These are phyloP conservation scores for Naganishia randhawae DNA, from an alignment of 768 basidiomycete species.

Conservation along the genomic window DNA sequence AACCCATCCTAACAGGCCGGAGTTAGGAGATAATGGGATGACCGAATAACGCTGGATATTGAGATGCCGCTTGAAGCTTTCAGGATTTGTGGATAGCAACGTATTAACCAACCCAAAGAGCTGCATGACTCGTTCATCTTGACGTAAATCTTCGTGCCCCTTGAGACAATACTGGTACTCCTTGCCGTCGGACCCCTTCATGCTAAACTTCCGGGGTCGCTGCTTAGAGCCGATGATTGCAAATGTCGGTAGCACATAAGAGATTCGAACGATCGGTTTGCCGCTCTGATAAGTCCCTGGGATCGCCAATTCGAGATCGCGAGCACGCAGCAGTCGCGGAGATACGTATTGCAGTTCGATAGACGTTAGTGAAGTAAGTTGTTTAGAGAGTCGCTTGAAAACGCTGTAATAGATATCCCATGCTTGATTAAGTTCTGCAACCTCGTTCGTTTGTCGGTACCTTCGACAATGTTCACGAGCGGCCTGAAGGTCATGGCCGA, in stretches of 20 bases:
- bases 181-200: slow-evolving; percentile 84
- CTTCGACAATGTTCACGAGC: slow-evolving; percentile 85
- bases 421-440: slow-evolving; percentile 85
- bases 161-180: slow-evolving; percentile 91
- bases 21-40: slow-evolving; percentile 91
- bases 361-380: slow-evolving; percentile 77
- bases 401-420: slow-evolving; percentile 99
- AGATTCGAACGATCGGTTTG: slow-evolving; percentile 72
- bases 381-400: slow-evolving; percentile 94
- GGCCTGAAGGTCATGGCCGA: slow-evolving; percentile 84
- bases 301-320: slow-evolving; percentile 89
- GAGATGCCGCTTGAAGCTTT: slow-evolving; percentile 91
- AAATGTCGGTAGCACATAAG: slow-evolving; percentile 79
- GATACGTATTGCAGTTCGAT: slow-evolving; percentile 97
- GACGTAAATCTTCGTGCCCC: slow-evolving; percentile 97
- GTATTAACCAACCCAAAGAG: slow-evolving; percentile 96
- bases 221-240: slow-evolving; percentile 96
- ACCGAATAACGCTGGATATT: slow-evolving; percentile 90
- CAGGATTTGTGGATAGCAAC: slow-evolving; percentile 81
- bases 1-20: slow-evolving; percentile 91
- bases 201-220: slow-evolving; percentile 78
- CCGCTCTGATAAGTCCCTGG: slow-evolving; percentile 94
- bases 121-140: slow-evolving; percentile 99
- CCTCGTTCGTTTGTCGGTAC: slow-evolving; percentile 80
- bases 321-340: slow-evolving; percentile 79